phyloP scores from a whole-genome alignment of 2,329 filamentous ascomycete species.

The Aspergillus aculeatinus region DNA sequence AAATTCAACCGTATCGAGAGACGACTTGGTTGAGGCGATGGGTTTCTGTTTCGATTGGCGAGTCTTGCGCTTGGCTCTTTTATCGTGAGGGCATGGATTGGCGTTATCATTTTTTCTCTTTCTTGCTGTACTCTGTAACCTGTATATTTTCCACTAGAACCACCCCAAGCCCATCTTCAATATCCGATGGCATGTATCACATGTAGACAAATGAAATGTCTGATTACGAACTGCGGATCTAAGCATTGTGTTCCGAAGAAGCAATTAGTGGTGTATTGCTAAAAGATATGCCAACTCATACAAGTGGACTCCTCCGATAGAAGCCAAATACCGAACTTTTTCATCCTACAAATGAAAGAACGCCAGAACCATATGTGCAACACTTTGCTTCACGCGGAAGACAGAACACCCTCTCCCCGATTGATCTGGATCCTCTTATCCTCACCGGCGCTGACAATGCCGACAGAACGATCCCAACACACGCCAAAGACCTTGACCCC shows the following conservation, averaged over 20 bases:
- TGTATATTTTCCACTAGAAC: constrained; percentile 2
- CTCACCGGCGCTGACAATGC: constrained; percentile 88
- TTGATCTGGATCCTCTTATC: constrained; percentile 96
- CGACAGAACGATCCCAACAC: constrained; percentile 79
- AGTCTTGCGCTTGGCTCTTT: constrained; percentile 23
- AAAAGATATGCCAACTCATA: constrained; percentile 9
- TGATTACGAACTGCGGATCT: not conserved
- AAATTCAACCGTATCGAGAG: constrained; percentile 61
- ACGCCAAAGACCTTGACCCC: constrained; percentile 89
- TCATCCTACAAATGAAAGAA: constrained; percentile 27
- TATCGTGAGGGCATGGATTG: constrained; percentile 20
- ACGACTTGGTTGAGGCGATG: constrained; percentile 34
- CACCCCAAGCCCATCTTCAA: not conserved
- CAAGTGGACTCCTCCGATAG: constrained; percentile 4
- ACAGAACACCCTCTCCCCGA: constrained; percentile 55
- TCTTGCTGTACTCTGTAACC: constrained; percentile 12
- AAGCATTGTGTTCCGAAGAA: not conserved
- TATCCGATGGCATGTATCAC: constrained; percentile 19
- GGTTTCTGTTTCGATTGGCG: constrained; percentile 20
- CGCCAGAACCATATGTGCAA: constrained; percentile 31
- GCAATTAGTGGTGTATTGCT: constrained; percentile 1
- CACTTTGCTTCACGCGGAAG: constrained; percentile 27
- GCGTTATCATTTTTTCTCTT: constrained; percentile 18
- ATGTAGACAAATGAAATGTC: constrained; percentile 5
- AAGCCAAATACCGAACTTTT: constrained; percentile 27